These are phyloP conservation scores for Holtermannia corniformis DNA, from an alignment of 768 basidiomycete genomes.

Conservation along the genomic window DNA sequence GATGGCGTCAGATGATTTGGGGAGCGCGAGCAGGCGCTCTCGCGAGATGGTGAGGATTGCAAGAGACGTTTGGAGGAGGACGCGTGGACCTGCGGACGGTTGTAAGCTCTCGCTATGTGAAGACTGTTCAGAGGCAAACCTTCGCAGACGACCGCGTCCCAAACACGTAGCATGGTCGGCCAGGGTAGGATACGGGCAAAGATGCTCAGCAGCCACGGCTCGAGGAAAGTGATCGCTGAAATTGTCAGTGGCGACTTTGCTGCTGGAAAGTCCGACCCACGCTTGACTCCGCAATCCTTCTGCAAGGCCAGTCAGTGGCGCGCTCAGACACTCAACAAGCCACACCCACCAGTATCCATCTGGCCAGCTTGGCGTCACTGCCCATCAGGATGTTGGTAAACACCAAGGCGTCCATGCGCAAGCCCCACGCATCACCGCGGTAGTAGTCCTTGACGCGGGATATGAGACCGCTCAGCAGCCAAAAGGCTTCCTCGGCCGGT, in stretches of 20 bases:
- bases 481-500: slow-evolving; percentile 37
- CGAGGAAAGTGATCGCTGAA: slow-evolving; percentile 26
- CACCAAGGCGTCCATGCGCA: slow-evolving; percentile 24
- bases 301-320: neutral
- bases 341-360: slow-evolving; percentile 20
- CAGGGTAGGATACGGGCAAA: slow-evolving; percentile 34
- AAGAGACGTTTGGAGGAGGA: slow-evolving; percentile 27
- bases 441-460: slow-evolving; percentile 28
- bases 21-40: slow-evolving; percentile 24
- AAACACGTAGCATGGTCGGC: slow-evolving; percentile 29
- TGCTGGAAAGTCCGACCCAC: neutral
- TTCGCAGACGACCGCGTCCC: slow-evolving; percentile 32
- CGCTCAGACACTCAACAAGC: neutral
- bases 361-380: slow-evolving; percentile 23
- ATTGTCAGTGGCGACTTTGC: neutral
- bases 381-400: slow-evolving; percentile 23
- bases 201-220: slow-evolving; percentile 28
- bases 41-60: slow-evolving; percentile 27
- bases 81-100: slow-evolving; percentile 22
- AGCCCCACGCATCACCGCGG: slow-evolving; percentile 10
- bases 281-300: neutral
- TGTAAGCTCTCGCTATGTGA: neutral
- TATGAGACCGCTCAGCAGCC: slow-evolving; percentile 30
- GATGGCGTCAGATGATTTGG: slow-evolving; percentile 12
- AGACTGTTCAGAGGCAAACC: slow-evolving; percentile 6